Base-by-base conservation (phyloP, 345 rosid species). In the Lepidium aucheri region DNA sequence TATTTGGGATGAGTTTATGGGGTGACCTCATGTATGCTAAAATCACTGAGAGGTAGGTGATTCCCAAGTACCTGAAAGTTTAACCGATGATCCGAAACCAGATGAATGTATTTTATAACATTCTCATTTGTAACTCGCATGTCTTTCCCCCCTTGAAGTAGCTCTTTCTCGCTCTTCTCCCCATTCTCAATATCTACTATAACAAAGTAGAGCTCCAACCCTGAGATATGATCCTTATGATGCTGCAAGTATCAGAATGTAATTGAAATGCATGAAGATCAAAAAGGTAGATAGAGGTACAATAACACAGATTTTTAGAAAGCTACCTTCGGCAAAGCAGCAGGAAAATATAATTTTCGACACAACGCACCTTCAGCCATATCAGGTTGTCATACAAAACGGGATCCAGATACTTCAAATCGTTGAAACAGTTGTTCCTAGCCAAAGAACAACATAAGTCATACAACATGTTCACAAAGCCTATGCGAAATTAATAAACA, bases 151-250 rank as follows among this genome's bases (percentile, higher is more conserved):
- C 92, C 97, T 69, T 79, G 87, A 82, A 82, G 86, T 73, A 94
- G 82, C 81, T 90, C 97, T 68, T 94, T 95, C 74, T 90, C 99
- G 42, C 84, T 82, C 82, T 86, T 90, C 80, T 94, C 97, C 35
- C 99, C 99, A 65, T 94, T 90, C 68, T 94, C 99, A 75, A 90
- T 90, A 79, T 88, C 90, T 40, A 94, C 84, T 74, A 94, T 86
- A 43, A 90, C 95, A 70, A 90, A 90, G 80, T 86, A 90, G 45
- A 94, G 86, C 75, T 94, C 99, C 74, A 94, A 82, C 59, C 80
- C 90, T 5, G 95, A 81, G 58, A 88, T 76, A 62, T 90, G 82
- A 63, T 87, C 97, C 79, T 84, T 74, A 77, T 82, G 90, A 76
- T 84, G 97, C 97, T 94, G 93, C 62, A 74, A 53, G 39, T 54